Evolutionary conservation across 129 eudicot species (phyloP).

Genomic region (Flaveria trinervia): DNA sequence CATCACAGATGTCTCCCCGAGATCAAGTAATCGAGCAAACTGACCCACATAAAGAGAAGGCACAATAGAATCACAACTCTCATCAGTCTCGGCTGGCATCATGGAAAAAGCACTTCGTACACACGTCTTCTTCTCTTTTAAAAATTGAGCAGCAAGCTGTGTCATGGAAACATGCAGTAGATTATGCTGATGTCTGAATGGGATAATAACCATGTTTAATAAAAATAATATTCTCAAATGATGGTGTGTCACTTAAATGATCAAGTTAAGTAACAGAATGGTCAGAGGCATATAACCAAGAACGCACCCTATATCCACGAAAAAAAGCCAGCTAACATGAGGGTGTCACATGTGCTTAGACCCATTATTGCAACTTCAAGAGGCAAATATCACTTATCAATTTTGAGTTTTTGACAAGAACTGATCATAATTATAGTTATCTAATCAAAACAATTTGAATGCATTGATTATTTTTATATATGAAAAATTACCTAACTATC

Average conservation of each 20-base stretch:
- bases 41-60: slow-evolving; percentile 88
- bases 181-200: slow-evolving; percentile 14
- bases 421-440: neutral
- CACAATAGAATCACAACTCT: slow-evolving; percentile 65
- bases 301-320: neutral
- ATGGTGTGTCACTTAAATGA: neutral
- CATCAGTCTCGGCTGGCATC: slow-evolving; percentile 61
- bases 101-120: slow-evolving; percentile 72
- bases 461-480: neutral
- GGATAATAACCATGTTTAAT: neutral
- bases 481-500: neutral
- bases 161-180: slow-evolving; percentile 27
- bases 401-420: slow-evolving; percentile 2
- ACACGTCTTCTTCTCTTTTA: slow-evolving; percentile 74
- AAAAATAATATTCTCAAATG: neutral
- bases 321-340: neutral
- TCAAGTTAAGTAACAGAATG: neutral
- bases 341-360: neutral
- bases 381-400: neutral
- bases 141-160: slow-evolving; percentile 77
- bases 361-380: neutral
- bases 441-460: neutral
- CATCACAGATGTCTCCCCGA: slow-evolving; percentile 58
- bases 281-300: neutral
- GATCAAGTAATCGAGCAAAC: slow-evolving; percentile 78